phyloP scores from a whole-genome alignment of 306 rosid genomes.

The Lathyrus oleraceus region DNA sequence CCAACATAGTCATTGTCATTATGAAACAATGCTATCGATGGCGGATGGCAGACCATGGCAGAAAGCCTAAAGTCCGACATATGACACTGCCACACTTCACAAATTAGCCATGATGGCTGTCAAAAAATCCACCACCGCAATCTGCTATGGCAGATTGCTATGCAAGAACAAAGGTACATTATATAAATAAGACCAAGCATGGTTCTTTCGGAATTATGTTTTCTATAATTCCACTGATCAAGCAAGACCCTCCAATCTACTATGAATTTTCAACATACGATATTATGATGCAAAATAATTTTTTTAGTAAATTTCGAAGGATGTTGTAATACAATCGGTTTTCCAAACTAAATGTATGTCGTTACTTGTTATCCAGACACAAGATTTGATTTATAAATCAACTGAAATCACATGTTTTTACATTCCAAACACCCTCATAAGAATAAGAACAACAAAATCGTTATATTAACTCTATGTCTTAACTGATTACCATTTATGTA shows the following conservation, averaged over 20 bases:
- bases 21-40: too few species aligned
- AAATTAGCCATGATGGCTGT: too few species aligned
- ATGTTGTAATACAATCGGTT: conserved; percentile 9
- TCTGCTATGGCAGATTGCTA: too few species aligned
- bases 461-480: background rate
- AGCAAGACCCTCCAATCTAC: conserved; percentile 9
- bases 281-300: background rate
- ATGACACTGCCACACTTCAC: too few species aligned
- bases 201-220: conserved; percentile 4
- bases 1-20: conserved; percentile 12
- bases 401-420: background rate
- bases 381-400: background rate
- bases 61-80: too few species aligned
- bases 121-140: too few species aligned
- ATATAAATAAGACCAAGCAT: conserved; percentile 10
- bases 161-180: conserved; percentile 12
- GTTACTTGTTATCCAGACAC: background rate
- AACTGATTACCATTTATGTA: background rate
- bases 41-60: too few species aligned
- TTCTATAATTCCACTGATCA: background rate
- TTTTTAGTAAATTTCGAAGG: conserved; percentile 18
- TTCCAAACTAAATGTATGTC: background rate
- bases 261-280: background rate
- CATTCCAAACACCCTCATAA: background rate
- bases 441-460: background rate